These are phyloP conservation scores for Exserohilum rostratum DNA, from an alignment of 2,329 filamentous ascomycete species.

Conservation along the genomic window DNA sequence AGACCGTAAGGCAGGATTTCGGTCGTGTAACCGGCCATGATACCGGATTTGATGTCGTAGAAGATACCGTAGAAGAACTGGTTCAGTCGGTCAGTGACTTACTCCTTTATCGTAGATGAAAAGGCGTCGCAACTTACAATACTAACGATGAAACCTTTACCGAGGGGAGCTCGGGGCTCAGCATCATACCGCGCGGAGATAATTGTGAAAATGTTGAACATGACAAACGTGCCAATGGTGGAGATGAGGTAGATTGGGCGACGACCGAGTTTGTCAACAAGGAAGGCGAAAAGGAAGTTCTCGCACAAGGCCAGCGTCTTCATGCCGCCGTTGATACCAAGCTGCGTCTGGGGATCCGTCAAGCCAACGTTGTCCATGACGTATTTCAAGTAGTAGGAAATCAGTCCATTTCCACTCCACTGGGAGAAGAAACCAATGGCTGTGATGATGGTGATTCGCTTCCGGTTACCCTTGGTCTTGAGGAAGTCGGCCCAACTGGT, in stretches of 20 bases:
- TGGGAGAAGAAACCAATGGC: conserved; percentile 48
- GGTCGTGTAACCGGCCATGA: conserved; percentile 35
- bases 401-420: conserved; percentile 50
- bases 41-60: conserved; percentile 17
- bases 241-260: conserved; percentile 53
- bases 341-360: conserved; percentile 41
- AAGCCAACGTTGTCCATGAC: conserved; percentile 50
- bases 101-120: background rate
- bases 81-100: background rate
- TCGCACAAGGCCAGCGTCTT: conserved; percentile 49
- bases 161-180: conserved; percentile 3
- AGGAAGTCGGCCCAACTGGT: conserved; percentile 26
- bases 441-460: conserved; percentile 49
- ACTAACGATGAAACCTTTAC: conserved; percentile 10
- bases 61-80: conserved; percentile 19
- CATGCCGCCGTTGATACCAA: conserved; percentile 48
- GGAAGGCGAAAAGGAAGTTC: conserved; percentile 40
- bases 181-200: conserved; percentile 28
- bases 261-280: conserved; percentile 51
- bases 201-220: conserved; percentile 53
- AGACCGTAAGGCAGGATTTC: conserved; percentile 44
- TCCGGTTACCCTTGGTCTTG: conserved; percentile 44
- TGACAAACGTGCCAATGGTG: conserved; percentile 51
- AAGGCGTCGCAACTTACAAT: background rate
- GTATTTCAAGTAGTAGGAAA: conserved; percentile 46